Evolutionary conservation across 257 asterid species (phyloP).

Genomic region (Datura wrightii): DNA sequence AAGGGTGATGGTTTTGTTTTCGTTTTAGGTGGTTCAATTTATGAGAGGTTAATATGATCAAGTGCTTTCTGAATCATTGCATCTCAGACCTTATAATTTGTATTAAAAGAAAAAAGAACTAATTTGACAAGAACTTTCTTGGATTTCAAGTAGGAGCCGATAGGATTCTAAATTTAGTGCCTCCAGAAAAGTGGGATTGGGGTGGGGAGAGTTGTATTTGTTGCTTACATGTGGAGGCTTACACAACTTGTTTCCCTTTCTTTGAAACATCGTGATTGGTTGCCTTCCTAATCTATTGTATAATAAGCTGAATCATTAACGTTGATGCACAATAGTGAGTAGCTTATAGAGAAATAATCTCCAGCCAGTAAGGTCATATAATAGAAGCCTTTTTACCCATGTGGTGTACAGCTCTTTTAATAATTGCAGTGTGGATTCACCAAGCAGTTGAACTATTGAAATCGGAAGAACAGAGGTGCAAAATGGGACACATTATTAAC

Average conservation of each 20-base stretch:
- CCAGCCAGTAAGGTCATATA: not conserved
- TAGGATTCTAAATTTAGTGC: not conserved
- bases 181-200: not conserved
- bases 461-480: conserved; percentile 16
- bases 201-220: not conserved
- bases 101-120: not conserved
- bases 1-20: not conserved
- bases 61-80: not conserved
- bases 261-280: conserved; percentile 16
- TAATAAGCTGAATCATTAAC: not conserved
- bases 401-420: not conserved
- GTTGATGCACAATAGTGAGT: conserved; percentile 22
- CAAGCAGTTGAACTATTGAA: conserved; percentile 19
- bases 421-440: not conserved
- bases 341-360: conserved; percentile 13
- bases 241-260: not conserved
- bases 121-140: conserved; percentile 13
- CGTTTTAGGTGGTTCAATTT: not conserved
- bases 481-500: not conserved
- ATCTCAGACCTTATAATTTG: not conserved
- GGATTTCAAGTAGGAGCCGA: conserved; percentile 12
- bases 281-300: not conserved
- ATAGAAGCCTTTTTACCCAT: not conserved
- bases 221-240: conserved; percentile 9
- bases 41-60: not conserved